Percentiles rank a stretch among this genome's conserved stretches.
Conservation (phyloP, 768 basidiomycete species). For the Macrolepiota albuminosa region DNA sequence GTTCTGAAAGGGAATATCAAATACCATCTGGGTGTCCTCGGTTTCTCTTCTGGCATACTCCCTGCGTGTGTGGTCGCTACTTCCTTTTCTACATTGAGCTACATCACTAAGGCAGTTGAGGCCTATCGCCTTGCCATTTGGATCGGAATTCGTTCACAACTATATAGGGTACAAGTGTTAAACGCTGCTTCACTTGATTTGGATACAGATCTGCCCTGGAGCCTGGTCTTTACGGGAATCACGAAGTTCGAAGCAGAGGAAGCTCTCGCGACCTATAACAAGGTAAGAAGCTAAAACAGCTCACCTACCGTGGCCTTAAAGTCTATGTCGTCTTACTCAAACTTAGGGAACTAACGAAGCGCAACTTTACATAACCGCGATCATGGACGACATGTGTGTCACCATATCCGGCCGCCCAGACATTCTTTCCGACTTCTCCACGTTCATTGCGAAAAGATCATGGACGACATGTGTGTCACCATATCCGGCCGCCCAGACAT, state of each 20-base stretch:
- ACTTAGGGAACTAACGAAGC: slow-evolving; percentile 10
- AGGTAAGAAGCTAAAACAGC: slow-evolving; percentile 11
- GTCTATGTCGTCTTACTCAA: slow-evolving; percentile 5
- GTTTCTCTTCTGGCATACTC: slow-evolving; percentile 55
- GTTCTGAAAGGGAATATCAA: slow-evolving; percentile 30
- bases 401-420: slow-evolving; percentile 60
- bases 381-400: slow-evolving; percentile 41
- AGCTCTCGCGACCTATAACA: slow-evolving; percentile 14
- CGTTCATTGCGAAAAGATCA: slow-evolving; percentile 32
- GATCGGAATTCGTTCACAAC: slow-evolving; percentile 42
- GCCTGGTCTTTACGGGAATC: slow-evolving; percentile 20
- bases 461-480: slow-evolving; percentile 44
- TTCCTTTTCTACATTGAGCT: slow-evolving; percentile 33
- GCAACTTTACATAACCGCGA: slow-evolving; percentile 44
- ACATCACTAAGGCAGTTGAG: slow-evolving; percentile 40
- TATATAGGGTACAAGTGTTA: slow-evolving; percentile 21
- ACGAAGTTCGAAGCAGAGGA: slow-evolving; percentile 25
- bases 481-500: slow-evolving; percentile 55
- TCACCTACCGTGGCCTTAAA: slow-evolving; percentile 5
- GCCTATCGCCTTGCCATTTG: slow-evolving; percentile 48
- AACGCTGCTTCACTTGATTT: slow-evolving; percentile 22
- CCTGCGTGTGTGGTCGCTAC: slow-evolving; percentile 47
- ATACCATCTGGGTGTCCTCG: slow-evolving; percentile 35
- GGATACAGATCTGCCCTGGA: slow-evolving; percentile 19
- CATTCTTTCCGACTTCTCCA: slow-evolving; percentile 38